Conservation (phyloP, 352 stramenopile genomes). For the Phytophthora palmivora region DNA sequence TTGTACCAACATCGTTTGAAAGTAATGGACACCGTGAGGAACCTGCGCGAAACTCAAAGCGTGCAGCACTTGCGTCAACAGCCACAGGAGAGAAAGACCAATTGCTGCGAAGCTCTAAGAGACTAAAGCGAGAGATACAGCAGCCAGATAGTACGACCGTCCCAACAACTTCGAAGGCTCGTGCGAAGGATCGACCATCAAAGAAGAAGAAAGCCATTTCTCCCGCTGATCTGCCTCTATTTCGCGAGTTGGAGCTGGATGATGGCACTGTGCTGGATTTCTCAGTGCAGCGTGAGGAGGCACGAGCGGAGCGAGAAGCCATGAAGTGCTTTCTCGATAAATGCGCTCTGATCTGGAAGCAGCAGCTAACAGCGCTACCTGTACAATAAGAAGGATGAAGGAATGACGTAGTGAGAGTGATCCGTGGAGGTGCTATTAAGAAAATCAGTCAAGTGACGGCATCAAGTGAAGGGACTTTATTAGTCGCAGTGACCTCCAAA, state of each 20-base stretch:
- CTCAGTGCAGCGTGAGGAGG: constrained; percentile 37
- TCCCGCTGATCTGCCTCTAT: constrained; percentile 31
- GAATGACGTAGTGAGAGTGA: constrained; percentile 23
- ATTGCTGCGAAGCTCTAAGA: constrained; percentile 20
- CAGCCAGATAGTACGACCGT: constrained; percentile 2
- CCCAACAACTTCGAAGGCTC: constrained; percentile 12
- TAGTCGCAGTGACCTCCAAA: constrained; percentile 9
- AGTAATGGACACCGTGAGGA: constrained; percentile 11
- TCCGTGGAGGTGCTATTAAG: constrained; percentile 10
- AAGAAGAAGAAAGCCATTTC: constrained; percentile 26
- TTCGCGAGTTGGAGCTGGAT: constrained; percentile 42
- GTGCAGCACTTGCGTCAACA: constrained; percentile 1
- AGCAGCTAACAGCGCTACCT: constrained; percentile 32
- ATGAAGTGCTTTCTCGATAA: constrained; percentile 41
- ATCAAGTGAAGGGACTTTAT: constrained; percentile 7
- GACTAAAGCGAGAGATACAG: constrained; percentile 29
- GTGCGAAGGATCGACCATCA: constrained; percentile 16
- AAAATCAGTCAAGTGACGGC: constrained; percentile 23
- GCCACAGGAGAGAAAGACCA: constrained; percentile 7
- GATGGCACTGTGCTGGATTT: constrained; percentile 44
- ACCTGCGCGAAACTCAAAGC: constrained; percentile 18
- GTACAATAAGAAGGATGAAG: constrained; percentile 31
- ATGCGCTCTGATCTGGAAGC: constrained; percentile 46
- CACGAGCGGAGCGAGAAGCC: constrained; percentile 26
- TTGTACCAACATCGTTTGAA: constrained; percentile 6